Conservation (phyloP, 2,329 filamentous ascomycete species). For the Aureobasidium sp. region DNA sequence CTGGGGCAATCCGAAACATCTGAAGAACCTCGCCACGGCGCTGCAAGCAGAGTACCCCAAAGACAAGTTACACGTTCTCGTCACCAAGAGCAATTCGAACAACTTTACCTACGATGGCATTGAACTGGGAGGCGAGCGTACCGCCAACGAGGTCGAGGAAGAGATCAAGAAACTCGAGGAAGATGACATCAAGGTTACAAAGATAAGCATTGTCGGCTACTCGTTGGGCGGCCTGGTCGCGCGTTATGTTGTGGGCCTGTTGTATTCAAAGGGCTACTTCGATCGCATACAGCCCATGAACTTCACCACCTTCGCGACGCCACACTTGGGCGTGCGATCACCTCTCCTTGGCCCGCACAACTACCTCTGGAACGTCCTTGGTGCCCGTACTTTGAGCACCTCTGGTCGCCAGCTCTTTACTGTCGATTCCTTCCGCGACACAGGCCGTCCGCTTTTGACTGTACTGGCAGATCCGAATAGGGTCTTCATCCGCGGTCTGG, state of each 20-base stretch:
- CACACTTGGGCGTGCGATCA: conserved; percentile 51
- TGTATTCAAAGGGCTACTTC: conserved; percentile 73
- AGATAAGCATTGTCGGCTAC: conserved; percentile 82
- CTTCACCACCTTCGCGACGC: conserved; percentile 87
- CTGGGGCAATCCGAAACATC: conserved; percentile 72
- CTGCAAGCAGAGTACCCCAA: conserved; percentile 53
- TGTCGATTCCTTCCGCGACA: conserved; percentile 77
- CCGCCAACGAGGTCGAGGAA: conserved; percentile 56
- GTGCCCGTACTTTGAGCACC: conserved; percentile 68
- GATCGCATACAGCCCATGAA: conserved; percentile 77
- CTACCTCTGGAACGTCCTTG: conserved; percentile 65
- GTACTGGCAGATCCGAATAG: conserved; percentile 75
- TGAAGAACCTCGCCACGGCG: conserved; percentile 58
- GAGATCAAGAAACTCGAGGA: conserved; percentile 45
- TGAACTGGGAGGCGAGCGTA: conserved; percentile 59
- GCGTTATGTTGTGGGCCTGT: conserved; percentile 75
- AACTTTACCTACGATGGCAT: conserved; percentile 62
- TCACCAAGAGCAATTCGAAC: conserved; percentile 64
- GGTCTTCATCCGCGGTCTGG: conserved; percentile 75
- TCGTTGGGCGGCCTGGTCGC: conserved; percentile 81
- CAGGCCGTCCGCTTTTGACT: conserved; percentile 68
- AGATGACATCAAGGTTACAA: conserved; percentile 63
- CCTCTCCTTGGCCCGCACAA: conserved; percentile 36
- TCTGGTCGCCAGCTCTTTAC: conserved; percentile 83
- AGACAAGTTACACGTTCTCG: conserved; percentile 60